A percentile compares a stretch with the other conserved stretches of the same genome.
phyloP scores from a whole-genome alignment of 441 rosid species.

The Melastoma candidum region DNA sequence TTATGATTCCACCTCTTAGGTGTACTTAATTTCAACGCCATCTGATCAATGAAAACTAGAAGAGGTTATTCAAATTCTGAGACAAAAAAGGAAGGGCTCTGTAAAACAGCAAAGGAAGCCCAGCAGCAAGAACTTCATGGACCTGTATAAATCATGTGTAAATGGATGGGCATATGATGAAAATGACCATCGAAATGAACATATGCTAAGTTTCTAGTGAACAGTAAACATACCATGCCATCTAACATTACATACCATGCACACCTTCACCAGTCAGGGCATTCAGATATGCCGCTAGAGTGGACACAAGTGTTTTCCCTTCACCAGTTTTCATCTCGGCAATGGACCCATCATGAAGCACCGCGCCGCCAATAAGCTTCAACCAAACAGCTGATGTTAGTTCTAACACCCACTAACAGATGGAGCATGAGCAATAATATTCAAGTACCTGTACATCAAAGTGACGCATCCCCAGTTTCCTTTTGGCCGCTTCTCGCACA shows the following conservation, averaged over 20 bases:
- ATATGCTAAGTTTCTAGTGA: too few relatives aligned
- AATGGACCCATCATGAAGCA: conserved; percentile 94
- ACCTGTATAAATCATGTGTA: neutral
- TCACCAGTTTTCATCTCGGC: conserved; percentile 99
- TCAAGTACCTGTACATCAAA: conserved; percentile 85
- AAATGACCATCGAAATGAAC: too few relatives aligned
- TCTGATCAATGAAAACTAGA: too few relatives aligned
- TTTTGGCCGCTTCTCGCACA: conserved; percentile 94
- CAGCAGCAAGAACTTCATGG: neutral
- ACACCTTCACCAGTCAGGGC: conserved; percentile 90
- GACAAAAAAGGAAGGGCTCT: too few relatives aligned
- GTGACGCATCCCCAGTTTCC: conserved; percentile 98
- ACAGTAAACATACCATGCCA: too few relatives aligned
- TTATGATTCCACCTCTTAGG: too few relatives aligned
- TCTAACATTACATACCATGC: conserved; percentile 49
- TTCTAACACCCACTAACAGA: neutral
- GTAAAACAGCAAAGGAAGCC: neutral
- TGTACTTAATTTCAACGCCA: too few relatives aligned
- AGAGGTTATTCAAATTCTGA: too few relatives aligned
- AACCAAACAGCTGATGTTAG: conserved; percentile 1
- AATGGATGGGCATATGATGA: too few relatives aligned
- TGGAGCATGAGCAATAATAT: neutral
- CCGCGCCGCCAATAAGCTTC: conserved; percentile 93
- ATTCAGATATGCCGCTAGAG: conserved; percentile 91
- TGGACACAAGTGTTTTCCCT: conserved; percentile 92